Base-by-base conservation (phyloP, 257 asterid species). In the Datura wrightii region DNA sequence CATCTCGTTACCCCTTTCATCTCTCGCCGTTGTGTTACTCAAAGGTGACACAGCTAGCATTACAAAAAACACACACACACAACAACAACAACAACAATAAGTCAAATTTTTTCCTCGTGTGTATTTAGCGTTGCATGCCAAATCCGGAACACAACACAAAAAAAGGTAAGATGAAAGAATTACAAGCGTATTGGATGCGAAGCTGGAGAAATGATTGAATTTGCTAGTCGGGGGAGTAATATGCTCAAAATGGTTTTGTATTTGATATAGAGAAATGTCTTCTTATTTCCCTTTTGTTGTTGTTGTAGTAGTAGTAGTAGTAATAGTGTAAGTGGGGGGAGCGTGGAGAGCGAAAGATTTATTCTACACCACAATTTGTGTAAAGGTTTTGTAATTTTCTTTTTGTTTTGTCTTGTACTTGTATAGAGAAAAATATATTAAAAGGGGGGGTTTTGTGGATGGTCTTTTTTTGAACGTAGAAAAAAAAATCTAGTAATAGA, bases 31-130 rank as follows among this genome's bases (percentile, higher is more conserved):
- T 70, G 86, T 65, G 85, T 66, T 90, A 84, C 91, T 89, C 86
- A 93, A 44, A 56, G 94, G 89, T 66, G 97, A 90, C 76, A 94
- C 90, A 85, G 91, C 95, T 8, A 95, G 95, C 98, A 95, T 95
- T 87, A 83, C 86, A 69, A 6, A 62, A 2, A 10, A 59, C 0
- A n/a, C 0, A 53, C 4, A 24, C 31, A 24, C 31, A 24, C 31
- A 24, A 15, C 53, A 37, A 18, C n/a, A 13, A 37, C 41, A 18
- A 5, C 18, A 79, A n/a, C 39, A 24, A 19, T 6, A 11, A 24
- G 4, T 11, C 39, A 0, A 76, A 50, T 8, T 76, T 34, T 15
- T 11, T 6, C 8, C 41, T 13, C 50, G 39, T 50, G 62, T 76
- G 31, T 14, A 31, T 13, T 76, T 31, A 76, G 11, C 46, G 6